Evolutionary conservation across 495 filamentous ascomycete genomes (phyloP), one percentile per base, ranked within the genome.

Genomic region (Melanomma pulvis-pyrius): DNA sequence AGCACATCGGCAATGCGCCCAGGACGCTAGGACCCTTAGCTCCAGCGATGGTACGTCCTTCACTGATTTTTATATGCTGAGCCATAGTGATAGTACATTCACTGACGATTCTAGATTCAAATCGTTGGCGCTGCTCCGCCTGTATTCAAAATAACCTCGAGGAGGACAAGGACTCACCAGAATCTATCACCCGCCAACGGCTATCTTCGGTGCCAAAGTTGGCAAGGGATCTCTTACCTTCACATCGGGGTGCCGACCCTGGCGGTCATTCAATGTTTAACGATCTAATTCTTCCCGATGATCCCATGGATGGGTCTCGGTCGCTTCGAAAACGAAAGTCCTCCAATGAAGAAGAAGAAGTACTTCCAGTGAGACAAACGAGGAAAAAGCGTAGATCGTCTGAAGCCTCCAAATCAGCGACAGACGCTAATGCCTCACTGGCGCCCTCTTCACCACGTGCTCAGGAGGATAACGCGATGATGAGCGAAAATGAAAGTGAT

Each of bases 1-100:
- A 92, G 93, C 93, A 62, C 93, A 98, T 82, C 87, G 90, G 72
- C 90, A 97, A 86, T 98, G 93, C 78, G 94, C 93, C 63, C 88
- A 92, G 68, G 86, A 88, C 73, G 87, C 87, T 71, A 86, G 87
- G 58, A 88, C 90, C 46, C 80, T 96, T 70, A 82, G 82, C 53
- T 79, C 86, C 62, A 83, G 84, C 59, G 87, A 90, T 75, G 87
- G 90, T 92, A 82, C 68, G 81, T 78, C 46, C 67, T 58, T 48
- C 32, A 28, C 54, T n/a, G 57, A 5, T 44, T 28, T 25, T n/a
- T n/a, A 24, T 39, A 46, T 60, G 53, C 25, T 11, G 48, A 51
- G 46, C 46, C 24, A 30, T 22, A 24, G 13, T 22, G 21, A 55
- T 30, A 13, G 8, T 24, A 21, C 49, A 21, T 57, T 62, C 66